Conservation (phyloP, 2,329 filamentous ascomycete genomes). For the Metarhizium robertsii region DNA sequence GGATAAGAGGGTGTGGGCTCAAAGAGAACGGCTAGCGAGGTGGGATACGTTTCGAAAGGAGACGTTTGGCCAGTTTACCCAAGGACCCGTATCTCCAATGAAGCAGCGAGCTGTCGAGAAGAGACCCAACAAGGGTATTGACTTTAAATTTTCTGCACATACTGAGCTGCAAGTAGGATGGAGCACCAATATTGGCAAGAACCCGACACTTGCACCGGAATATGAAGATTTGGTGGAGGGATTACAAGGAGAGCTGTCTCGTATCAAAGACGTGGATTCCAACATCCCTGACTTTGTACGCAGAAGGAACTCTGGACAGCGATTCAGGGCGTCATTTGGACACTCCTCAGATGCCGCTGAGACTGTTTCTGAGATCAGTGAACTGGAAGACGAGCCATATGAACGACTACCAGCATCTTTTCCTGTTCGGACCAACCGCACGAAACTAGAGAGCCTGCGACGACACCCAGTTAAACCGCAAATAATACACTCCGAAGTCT, state of each 20-base stretch:
- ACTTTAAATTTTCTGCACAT: conserved; percentile 46
- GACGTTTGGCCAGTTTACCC: conserved; percentile 27
- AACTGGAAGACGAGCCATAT: conserved; percentile 38
- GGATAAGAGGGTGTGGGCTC: conserved; percentile 55
- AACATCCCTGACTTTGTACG: conserved; percentile 10
- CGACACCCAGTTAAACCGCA: conserved; percentile 18
- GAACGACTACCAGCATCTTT: conserved; percentile 10
- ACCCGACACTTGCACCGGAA: conserved; percentile 24
- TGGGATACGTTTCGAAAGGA: conserved; percentile 61
- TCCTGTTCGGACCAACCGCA: conserved; percentile 16
- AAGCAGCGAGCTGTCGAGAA: conserved; percentile 14
- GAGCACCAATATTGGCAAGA: conserved; percentile 15
- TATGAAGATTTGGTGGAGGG: conserved; percentile 33
- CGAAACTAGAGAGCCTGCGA: conserved; percentile 12
- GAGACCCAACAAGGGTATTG: conserved; percentile 30
- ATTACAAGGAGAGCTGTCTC: conserved; percentile 31
- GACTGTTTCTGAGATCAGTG: conserved; percentile 39
- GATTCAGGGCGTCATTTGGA: neutral
- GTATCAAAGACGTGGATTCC: conserved; percentile 13
- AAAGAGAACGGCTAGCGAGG: conserved; percentile 57
- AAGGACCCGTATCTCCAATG: conserved; percentile 12
- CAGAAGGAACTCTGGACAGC: neutral
- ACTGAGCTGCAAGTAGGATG: conserved; percentile 35
- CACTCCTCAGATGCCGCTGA: conserved; percentile 10
- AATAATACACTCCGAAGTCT: conserved; percentile 14